A percentile compares a stretch with the other conserved stretches of the same genome.
phyloP scores from a whole-genome alignment of 2,329 filamentous ascomycete species.

The Sarocladiaceae sp. region DNA sequence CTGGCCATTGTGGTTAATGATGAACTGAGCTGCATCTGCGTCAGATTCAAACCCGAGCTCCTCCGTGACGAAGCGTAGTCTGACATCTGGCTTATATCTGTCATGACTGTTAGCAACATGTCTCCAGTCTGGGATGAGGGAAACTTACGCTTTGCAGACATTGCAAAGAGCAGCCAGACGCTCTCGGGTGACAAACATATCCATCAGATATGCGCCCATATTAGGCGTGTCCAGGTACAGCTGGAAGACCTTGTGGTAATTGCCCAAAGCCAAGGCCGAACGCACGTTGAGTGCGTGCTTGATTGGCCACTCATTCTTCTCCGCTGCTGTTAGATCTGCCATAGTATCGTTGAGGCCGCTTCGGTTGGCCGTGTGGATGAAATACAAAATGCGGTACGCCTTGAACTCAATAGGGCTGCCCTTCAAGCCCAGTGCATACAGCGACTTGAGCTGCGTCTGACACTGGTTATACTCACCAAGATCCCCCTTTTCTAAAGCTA shows the following conservation, averaged over 20 bases:
- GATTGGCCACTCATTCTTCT: slow-evolving; percentile 80
- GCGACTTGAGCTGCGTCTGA: slow-evolving; percentile 90
- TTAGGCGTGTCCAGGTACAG: slow-evolving; percentile 91
- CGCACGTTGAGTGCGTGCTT: slow-evolving; percentile 90
- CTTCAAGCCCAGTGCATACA: slow-evolving; percentile 83
- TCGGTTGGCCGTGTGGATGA: slow-evolving; percentile 97
- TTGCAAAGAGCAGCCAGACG: slow-evolving; percentile 84
- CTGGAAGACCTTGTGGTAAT: slow-evolving; percentile 97
- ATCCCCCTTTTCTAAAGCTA: slow-evolving; percentile 96
- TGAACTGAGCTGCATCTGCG: slow-evolving; percentile 84
- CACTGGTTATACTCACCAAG: slow-evolving; percentile 99
- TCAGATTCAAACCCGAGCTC: slow-evolving; percentile 95
- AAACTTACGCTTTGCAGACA: slow-evolving; percentile 89
- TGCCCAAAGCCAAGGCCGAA: slow-evolving; percentile 85
- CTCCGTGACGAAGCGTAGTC: slow-evolving; percentile 87
- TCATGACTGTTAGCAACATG: no score
- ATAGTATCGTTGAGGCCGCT: slow-evolving; percentile 97
- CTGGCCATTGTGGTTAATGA: slow-evolving; percentile 75
- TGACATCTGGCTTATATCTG: slow-evolving; percentile 90
- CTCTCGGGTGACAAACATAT: slow-evolving; percentile 96
- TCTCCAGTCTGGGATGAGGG: no score
- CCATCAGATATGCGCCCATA: slow-evolving; percentile 98
- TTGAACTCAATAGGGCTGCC: slow-evolving; percentile 94
- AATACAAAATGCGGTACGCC: slow-evolving; percentile 99
- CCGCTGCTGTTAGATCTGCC: slow-evolving; percentile 97